Evolutionary conservation across 768 basidiomycete species (phyloP).

Genomic region (Exidia glandulosa): DNA sequence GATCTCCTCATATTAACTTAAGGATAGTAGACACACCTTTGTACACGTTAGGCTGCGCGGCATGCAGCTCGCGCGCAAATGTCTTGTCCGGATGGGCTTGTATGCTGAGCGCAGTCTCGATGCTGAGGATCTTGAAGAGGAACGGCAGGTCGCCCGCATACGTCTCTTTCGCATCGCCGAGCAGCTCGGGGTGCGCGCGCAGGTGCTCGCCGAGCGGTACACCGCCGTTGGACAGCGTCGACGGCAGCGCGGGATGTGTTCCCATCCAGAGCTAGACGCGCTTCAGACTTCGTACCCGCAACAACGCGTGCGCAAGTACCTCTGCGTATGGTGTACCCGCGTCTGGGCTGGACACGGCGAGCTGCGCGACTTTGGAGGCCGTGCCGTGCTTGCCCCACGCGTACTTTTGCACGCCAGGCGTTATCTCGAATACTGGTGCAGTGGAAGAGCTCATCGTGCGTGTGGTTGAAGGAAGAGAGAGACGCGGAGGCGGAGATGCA

Average conservation of each 20-base stretch:
- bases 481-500: neutral
- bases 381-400: constrained; percentile 89
- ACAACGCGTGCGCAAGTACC: constrained; percentile 36
- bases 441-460: neutral
- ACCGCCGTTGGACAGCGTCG: constrained; percentile 32
- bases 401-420: constrained; percentile 79
- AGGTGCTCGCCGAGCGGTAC: constrained; percentile 53
- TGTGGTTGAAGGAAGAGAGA: neutral
- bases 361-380: constrained; percentile 79
- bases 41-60: constrained; percentile 69
- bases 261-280: constrained; percentile 99
- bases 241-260: constrained; percentile 74
- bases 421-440: constrained; percentile 59
- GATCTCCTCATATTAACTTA: no score
- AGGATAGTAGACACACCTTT: constrained; percentile 48
- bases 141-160: constrained; percentile 66
- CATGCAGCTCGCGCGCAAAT: constrained; percentile 61
- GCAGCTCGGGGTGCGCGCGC: constrained; percentile 50
- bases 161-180: constrained; percentile 41
- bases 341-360: constrained; percentile 57
- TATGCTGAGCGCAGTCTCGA: constrained; percentile 81
- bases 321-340: constrained; percentile 81
- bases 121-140: constrained; percentile 85
- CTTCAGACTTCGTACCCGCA: constrained; percentile 2
- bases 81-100: constrained; percentile 87